phyloP scores from a whole-genome alignment of 164 flowering plant genomes.

The Brasenia schreberi region DNA sequence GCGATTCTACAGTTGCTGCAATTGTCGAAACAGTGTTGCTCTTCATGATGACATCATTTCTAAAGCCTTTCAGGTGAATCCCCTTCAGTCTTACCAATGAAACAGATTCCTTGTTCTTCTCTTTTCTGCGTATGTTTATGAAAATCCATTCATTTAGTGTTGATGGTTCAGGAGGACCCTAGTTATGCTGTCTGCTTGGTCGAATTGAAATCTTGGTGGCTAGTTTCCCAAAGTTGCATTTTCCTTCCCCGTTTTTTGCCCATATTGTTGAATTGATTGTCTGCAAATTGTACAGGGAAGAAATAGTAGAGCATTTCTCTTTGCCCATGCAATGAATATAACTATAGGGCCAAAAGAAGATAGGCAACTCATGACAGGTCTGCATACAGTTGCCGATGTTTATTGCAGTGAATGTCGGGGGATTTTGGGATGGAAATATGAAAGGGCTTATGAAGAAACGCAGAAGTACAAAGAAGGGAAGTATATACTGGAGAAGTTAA shows the following conservation, averaged over 20 bases:
- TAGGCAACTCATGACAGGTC: constrained; percentile 42
- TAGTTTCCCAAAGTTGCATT: neutral
- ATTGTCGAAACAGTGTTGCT: constrained; percentile 55
- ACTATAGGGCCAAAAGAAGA: constrained; percentile 38
- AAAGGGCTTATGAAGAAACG: constrained; percentile 36
- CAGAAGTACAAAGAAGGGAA: constrained; percentile 65
- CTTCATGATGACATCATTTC: constrained; percentile 62
- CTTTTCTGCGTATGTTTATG: neutral
- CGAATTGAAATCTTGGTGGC: neutral
- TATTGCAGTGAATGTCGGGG: constrained; percentile 34
- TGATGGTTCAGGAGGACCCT: neutral
- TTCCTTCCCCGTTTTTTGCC: neutral
- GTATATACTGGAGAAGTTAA: constrained; percentile 42
- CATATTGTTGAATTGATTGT: neutral
- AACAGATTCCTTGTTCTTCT: neutral
- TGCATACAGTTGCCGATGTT: constrained; percentile 50
- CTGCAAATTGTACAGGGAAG: constrained; percentile 19
- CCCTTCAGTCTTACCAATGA: neutral
- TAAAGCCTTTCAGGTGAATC: constrained; percentile 48
- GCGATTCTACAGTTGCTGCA: constrained; percentile 52
- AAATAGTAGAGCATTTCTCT: constrained; percentile 39
- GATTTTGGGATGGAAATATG: constrained; percentile 58
- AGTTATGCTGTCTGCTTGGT: neutral
- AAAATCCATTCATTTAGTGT: neutral
- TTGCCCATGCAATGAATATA: constrained; percentile 47